Conservation (phyloP, 2,329 filamentous ascomycete genomes). For the Immersiporthe knoxdaviesiana region DNA sequence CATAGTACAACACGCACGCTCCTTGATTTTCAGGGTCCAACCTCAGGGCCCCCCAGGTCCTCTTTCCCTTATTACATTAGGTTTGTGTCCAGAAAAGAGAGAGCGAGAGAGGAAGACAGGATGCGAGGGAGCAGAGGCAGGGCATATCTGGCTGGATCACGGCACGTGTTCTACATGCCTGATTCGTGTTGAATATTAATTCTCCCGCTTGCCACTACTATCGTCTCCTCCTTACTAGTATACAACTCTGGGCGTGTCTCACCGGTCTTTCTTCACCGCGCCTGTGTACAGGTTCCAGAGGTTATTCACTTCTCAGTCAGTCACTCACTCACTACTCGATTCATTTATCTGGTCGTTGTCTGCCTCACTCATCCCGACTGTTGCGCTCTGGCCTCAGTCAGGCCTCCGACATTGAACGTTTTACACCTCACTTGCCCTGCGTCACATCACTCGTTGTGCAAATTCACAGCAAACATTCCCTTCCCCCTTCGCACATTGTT, state of each 20-base stretch:
- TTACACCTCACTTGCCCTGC: background rate
- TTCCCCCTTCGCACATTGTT: background rate
- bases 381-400: background rate
- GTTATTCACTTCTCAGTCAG: background rate
- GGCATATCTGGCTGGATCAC: background rate
- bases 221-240: background rate
- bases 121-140: too few relatives aligned
- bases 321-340: background rate
- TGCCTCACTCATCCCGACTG: background rate
- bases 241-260: background rate
- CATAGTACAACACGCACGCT: background rate
- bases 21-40: slow-evolving; percentile 3
- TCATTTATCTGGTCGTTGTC: background rate
- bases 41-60: background rate
- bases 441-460: background rate
- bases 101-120: too few relatives aligned
- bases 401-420: background rate
- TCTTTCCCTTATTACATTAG: background rate
- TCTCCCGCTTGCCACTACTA: background rate
- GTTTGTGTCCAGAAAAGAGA: too few relatives aligned
- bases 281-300: background rate
- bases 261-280: background rate
- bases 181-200: background rate
- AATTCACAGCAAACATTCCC: background rate
- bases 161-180: background rate